These are phyloP conservation scores for Fusarium sp. DNA, from an alignment of 2,329 filamentous ascomycete genomes.

Conservation along the genomic window DNA sequence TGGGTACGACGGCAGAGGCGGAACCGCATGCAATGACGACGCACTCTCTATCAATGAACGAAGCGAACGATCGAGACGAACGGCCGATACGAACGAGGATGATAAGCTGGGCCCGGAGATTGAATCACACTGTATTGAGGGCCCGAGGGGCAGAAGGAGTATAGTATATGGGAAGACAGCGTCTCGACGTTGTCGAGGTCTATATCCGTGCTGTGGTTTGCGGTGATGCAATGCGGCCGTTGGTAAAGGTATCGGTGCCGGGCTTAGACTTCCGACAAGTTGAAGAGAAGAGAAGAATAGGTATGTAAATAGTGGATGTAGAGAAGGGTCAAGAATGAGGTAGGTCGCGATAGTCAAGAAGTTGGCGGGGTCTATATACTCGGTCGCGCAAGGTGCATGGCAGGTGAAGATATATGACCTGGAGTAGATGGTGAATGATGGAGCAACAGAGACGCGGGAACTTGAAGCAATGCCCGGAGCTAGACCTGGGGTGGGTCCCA, in stretches of 20 bases:
- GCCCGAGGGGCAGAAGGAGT: background rate
- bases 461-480: too few species aligned
- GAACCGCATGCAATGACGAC: background rate
- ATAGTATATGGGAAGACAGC: background rate
- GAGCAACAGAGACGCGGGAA: too few species aligned
- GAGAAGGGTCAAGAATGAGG: background rate
- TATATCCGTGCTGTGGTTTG: background rate
- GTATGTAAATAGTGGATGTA: background rate
- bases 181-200: background rate
- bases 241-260: background rate
- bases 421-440: too few species aligned
- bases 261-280: background rate
- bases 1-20: background rate
- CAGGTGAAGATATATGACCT: too few species aligned
- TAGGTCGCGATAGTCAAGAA: background rate
- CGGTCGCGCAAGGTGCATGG: background rate
- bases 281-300: background rate
- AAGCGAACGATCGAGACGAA: constrained; percentile 1
- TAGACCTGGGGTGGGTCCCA: too few species aligned
- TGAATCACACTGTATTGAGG: background rate
- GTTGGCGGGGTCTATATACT: background rate
- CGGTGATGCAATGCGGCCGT: background rate
- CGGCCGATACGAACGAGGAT: background rate
- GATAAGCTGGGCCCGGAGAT: background rate
- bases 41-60: background rate